Percentiles rank a stretch among this genome's conserved stretches.
Conservation (phyloP, 148 eudicot genomes). For the Salicornia ramosissima region DNA sequence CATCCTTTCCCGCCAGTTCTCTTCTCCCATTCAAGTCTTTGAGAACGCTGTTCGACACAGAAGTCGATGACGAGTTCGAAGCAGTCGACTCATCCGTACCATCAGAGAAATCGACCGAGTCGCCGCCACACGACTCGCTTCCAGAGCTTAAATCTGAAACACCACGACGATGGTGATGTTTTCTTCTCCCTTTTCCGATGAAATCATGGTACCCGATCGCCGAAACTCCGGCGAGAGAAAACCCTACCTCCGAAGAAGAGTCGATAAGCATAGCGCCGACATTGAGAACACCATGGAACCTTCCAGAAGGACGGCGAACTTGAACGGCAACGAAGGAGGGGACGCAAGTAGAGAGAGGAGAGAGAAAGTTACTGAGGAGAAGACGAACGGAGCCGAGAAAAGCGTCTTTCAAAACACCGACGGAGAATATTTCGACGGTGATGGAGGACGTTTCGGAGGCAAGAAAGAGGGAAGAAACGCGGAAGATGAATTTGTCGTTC, state of each 20-base stretch:
- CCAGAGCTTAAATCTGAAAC: slow-evolving; percentile 30
- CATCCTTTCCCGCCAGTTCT: slow-evolving; percentile 22
- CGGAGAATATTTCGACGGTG: slow-evolving; percentile 67
- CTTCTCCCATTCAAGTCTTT: slow-evolving; percentile 51
- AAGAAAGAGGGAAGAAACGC: slow-evolving; percentile 52
- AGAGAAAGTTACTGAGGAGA: slow-evolving; percentile 44
- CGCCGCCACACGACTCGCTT: slow-evolving; percentile 39
- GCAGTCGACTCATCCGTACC: slow-evolving; percentile 56
- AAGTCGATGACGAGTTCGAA: slow-evolving; percentile 44
- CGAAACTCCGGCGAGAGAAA: slow-evolving; percentile 23
- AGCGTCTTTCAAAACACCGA: slow-evolving; percentile 53
- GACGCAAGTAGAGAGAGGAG: slow-evolving; percentile 22
- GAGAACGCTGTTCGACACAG: slow-evolving; percentile 34
- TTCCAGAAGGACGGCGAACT: slow-evolving; percentile 69
- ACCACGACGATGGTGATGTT: slow-evolving; percentile 32
- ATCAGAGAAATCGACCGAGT: slow-evolving; percentile 51
- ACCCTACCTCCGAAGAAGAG: slow-evolving; percentile 20
- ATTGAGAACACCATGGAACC: slow-evolving; percentile 75
- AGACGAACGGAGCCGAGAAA: slow-evolving; percentile 69
- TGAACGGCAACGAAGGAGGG: slow-evolving; percentile 68
- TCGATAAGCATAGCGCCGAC: slow-evolving; percentile 50
- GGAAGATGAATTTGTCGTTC: slow-evolving; percentile 88
- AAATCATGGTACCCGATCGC: slow-evolving; percentile 64
- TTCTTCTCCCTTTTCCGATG: slow-evolving; percentile 21
- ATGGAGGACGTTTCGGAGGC: slow-evolving; percentile 63